Evolutionary conservation across 306 rosid genomes (phyloP).

Genomic region (Mimosa bimucronata): DNA sequence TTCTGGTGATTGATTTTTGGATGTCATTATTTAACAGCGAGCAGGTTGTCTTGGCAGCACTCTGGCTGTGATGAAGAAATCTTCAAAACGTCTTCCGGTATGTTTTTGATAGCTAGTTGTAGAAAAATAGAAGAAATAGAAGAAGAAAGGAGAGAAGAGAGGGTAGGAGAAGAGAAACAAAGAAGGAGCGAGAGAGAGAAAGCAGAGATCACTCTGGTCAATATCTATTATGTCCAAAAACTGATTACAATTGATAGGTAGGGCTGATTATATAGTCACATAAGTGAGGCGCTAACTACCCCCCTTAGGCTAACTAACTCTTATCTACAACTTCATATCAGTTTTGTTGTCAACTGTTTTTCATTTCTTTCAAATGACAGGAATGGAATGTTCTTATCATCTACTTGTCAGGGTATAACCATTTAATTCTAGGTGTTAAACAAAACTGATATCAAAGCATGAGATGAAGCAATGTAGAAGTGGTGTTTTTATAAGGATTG

Average conservation of each 20-base stretch:
- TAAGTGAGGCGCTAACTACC: too few species aligned
- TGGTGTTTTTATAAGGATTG: constrained; percentile 1
- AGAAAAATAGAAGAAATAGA: too few species aligned
- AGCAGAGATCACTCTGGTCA: too few species aligned
- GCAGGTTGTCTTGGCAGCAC: constrained; percentile 90
- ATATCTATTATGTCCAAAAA: too few species aligned
- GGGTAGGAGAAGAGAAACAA: too few species aligned
- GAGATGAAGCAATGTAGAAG: not conserved
- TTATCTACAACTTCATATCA: too few species aligned
- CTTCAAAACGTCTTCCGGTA: constrained; percentile 87
- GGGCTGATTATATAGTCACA: too few species aligned
- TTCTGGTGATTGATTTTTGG: not conserved
- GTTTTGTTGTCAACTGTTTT: not conserved
- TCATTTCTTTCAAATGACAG: constrained; percentile 28
- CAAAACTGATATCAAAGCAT: constrained; percentile 8
- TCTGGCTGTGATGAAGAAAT: constrained; percentile 95
- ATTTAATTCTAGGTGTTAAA: constrained; percentile 3
- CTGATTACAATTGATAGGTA: too few species aligned
- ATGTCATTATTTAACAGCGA: constrained; percentile 58
- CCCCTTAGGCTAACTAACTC: too few species aligned
- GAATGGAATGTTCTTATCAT: constrained; percentile 17
- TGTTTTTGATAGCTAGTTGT: too few species aligned
- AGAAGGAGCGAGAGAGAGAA: too few species aligned
- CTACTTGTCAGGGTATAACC: constrained; percentile 12
- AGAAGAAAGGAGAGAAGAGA: too few species aligned